These are phyloP conservation scores for Rutstroemia sp. DNA, from an alignment of 2,329 filamentous ascomycete species.

Conservation along the genomic window DNA sequence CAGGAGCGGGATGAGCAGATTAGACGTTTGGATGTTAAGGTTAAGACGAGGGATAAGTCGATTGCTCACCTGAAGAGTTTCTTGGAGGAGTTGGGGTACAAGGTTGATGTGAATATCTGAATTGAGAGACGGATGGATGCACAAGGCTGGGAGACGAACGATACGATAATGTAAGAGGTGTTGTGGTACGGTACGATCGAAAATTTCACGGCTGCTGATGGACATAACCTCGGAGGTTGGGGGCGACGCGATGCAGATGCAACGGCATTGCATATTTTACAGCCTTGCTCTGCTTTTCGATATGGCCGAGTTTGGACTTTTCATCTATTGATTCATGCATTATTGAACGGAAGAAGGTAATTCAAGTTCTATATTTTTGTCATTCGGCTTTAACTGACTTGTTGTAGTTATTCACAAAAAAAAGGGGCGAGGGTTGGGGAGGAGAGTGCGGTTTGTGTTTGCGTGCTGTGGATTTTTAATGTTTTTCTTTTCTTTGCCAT, in stretches of 20 bases:
- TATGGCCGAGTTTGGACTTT: no score
- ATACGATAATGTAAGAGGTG: background rate
- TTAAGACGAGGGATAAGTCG: background rate
- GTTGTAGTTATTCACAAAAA: background rate
- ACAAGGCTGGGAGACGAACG: background rate
- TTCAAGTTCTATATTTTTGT: background rate
- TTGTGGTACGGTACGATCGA: background rate
- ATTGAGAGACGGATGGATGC: no score
- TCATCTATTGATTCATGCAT: no score
- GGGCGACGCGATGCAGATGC: background rate
- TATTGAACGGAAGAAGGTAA: no score
- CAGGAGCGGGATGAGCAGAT: background rate
- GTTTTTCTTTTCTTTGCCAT: background rate
- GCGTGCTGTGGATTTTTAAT: background rate
- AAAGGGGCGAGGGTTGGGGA: no score
- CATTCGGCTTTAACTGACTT: background rate
- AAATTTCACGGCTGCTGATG: background rate
- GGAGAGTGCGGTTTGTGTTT: background rate
- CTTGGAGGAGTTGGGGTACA: background rate
- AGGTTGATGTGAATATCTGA: background rate
- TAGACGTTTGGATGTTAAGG: background rate
- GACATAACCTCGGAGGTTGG: background rate
- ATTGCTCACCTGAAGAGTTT: background rate
- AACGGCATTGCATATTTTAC: no score
- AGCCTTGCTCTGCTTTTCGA: no score